These are phyloP conservation scores for Hypoxylon fragiforme DNA, from an alignment of 495 filamentous ascomycete genomes.

Conservation along the genomic window DNA sequence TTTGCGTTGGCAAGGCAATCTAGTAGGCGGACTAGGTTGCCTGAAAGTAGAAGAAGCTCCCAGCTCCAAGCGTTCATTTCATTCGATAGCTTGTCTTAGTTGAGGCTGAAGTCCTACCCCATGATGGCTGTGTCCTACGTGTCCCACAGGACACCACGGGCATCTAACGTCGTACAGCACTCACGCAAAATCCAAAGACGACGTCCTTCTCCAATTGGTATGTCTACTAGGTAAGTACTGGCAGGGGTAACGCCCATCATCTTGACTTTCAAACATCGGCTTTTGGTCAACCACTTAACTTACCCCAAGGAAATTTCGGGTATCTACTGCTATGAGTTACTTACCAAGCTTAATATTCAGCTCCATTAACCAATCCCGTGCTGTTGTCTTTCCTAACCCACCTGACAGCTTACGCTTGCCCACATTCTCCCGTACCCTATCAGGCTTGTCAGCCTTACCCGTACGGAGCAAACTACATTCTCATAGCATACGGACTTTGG, in stretches of 20 bases:
- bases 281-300: constrained; percentile 5
- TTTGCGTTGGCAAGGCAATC: constrained; percentile 31
- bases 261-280: constrained; percentile 9
- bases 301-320: constrained; percentile 26
- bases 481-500: constrained; percentile 18
- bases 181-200: constrained; percentile 9
- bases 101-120: constrained; percentile 33
- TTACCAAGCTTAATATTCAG: constrained; percentile 10
- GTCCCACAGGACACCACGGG: constrained; percentile 28
- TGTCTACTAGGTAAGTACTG: background rate
- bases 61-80: constrained; percentile 4
- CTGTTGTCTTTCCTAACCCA: constrained; percentile 7
- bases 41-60: constrained; percentile 10
- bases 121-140: constrained; percentile 32
- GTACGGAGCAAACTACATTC: constrained; percentile 7
- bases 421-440: constrained; percentile 22
- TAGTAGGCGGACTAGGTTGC: constrained; percentile 24
- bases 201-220: constrained; percentile 4
- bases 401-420: constrained; percentile 16
- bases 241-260: constrained; percentile 19
- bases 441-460: constrained; percentile 30
- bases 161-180: constrained; percentile 19
- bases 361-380: constrained; percentile 28
- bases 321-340: constrained; percentile 21
- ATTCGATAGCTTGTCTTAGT: constrained; percentile 17